These are phyloP conservation scores for Eucalyptus sp. DNA, from an alignment of 345 rosid genomes.

Conservation along the genomic window DNA sequence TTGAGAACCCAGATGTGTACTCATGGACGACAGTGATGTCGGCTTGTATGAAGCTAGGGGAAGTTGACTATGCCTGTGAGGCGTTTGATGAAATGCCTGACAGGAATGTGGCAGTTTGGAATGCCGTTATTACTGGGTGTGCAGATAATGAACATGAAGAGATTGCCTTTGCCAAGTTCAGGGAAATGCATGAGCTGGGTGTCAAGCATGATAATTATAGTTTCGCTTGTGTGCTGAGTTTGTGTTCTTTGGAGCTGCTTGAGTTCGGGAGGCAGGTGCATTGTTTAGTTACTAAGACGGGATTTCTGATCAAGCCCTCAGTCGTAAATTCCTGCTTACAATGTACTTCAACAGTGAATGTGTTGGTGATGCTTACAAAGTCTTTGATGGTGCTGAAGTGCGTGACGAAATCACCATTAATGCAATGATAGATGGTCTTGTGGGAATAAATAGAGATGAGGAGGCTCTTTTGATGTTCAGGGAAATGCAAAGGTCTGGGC, in stretches of 20 bases:
- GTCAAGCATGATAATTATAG: constrained; percentile 54
- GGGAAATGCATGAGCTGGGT: constrained; percentile 43
- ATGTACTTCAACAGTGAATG: constrained; percentile 45
- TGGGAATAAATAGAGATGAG: constrained; percentile 15
- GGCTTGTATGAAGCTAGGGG: constrained; percentile 29
- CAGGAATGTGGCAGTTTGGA: constrained; percentile 42
- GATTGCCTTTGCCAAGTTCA: constrained; percentile 34
- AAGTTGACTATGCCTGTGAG: constrained; percentile 32
- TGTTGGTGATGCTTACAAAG: constrained; percentile 17
- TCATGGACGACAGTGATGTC: constrained; percentile 61
- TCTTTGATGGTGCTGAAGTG: constrained; percentile 38
- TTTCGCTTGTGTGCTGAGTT: constrained; percentile 51
- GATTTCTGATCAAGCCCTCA: constrained; percentile 26
- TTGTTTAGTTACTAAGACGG: constrained; percentile 42
- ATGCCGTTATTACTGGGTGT: constrained; percentile 70
- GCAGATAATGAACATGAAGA: constrained; percentile 32
- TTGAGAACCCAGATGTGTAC: constrained; percentile 44
- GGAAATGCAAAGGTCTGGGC: constrained; percentile 32
- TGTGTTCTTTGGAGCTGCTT: constrained; percentile 20
- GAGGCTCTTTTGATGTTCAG: constrained; percentile 28
- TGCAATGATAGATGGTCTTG: constrained; percentile 63
- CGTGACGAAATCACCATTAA: constrained; percentile 51
- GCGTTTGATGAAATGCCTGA: constrained; percentile 44
- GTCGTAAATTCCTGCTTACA: constrained; percentile 60
- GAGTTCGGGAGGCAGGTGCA: constrained; percentile 61